Percentiles rank a stretch among this genome's conserved stretches.
phyloP scores from a whole-genome alignment of 768 basidiomycete genomes.

The Agrocybe chaxingu region DNA sequence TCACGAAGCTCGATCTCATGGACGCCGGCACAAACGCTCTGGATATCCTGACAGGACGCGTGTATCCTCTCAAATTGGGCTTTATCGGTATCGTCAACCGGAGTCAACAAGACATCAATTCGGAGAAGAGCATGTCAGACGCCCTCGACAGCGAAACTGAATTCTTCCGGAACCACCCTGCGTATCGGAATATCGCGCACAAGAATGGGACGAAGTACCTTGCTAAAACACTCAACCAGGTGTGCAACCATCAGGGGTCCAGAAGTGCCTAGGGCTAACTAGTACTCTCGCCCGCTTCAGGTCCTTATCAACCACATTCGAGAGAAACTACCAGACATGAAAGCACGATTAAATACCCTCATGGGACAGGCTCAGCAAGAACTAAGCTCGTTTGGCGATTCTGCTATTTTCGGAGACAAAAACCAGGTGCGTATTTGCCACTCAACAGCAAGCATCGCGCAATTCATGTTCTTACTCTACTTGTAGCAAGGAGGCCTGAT shows the following conservation, averaged over 20 bases:
- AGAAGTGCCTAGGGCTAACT: not conserved
- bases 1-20: constrained; percentile 98
- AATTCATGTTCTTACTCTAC: not conserved
- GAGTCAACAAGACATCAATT: constrained; percentile 95
- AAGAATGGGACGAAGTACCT: constrained; percentile 97
- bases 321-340: constrained; percentile 99
- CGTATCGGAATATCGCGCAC: constrained; percentile 94
- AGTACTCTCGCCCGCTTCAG: constrained; percentile 28
- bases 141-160: constrained; percentile 85
- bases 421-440: constrained; percentile 54
- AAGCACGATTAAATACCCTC: constrained; percentile 92
- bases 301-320: constrained; percentile 98
- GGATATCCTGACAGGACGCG: constrained; percentile 92
- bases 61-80: constrained; percentile 96
- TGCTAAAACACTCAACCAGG: constrained; percentile 91
- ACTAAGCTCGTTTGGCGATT: constrained; percentile 92
- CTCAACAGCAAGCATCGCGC: no score
- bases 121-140: constrained; percentile 81
- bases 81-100: constrained; percentile 98
- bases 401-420: constrained; percentile 86
- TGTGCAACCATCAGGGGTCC: constrained; percentile 27
- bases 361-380: constrained; percentile 99
- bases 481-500: constrained; percentile 50
- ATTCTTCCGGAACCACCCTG: constrained; percentile 88
- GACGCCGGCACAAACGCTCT: constrained; percentile 84